Base-by-base conservation (phyloP, 2,329 filamentous ascomycete species). In the Diaporthe sp. region DNA sequence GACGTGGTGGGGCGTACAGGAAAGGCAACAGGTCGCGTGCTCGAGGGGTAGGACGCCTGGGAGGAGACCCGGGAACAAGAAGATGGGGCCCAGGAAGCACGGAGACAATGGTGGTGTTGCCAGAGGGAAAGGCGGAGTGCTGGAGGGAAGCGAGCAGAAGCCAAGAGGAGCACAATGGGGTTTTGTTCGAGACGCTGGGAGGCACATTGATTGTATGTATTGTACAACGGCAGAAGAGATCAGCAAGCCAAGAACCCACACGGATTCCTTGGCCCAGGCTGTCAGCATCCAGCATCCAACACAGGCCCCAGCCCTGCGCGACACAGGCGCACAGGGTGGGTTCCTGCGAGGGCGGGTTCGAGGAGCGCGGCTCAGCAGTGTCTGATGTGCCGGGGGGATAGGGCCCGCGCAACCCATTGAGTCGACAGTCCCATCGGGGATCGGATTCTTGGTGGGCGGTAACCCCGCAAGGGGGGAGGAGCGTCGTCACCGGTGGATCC, bases 401-500 rank as follows among this genome's bases (percentile, higher is more conserved):
- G n/a, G n/a, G n/a, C 35, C 58, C 58, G 58, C 37, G 58, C 58
- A 61, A 42, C 37, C n/a, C 58, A 61, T 61, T n/a, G 25, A 47
- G 35, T 22, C 37, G 55, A 35, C 35, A 47, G 4, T 50, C 6
- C 42, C 61, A 51, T 51, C 22, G 44, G 44, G 53, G 55, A 58
- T 59, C n/a, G 69, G 63, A 19, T 35, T 42, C 25, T 39, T 30
- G 32, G 56, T 58, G 44, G 53, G 69, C 53, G 42, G 55, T 71
- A 32, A 53, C 42, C 35, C 32, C 56, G 68, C 68, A 50, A 59
- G 47, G 44, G 30, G 58, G 51, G 25, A 27, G 32, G 32, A 71
- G 35, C 70, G 70, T 71, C 70, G 70, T 71, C 70, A 71, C 47
- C 56, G 56, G 70, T 71, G 70, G 70, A 51, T 44, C 70, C 70